A percentile compares a stretch with the other conserved stretches of the same genome.
Conservation (phyloP, 768 basidiomycete genomes). For the Cyclocybe cylindracea region DNA sequence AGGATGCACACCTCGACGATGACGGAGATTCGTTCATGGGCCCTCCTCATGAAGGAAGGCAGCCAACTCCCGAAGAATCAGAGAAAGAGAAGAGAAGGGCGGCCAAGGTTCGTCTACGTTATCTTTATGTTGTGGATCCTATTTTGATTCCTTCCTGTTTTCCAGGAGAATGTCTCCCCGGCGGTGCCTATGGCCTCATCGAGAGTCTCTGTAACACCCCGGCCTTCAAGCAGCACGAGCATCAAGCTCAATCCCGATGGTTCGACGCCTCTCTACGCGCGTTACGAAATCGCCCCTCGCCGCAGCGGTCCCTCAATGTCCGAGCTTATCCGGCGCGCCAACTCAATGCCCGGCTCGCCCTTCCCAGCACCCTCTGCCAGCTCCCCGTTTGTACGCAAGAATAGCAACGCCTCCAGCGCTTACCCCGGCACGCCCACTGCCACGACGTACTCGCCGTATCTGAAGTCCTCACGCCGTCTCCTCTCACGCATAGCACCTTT, state of each 20-base stretch:
- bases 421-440: slow-evolving; percentile 15
- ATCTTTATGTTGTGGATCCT: too few relatives aligned
- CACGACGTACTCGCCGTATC: slow-evolving; percentile 60
- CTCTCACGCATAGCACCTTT: slow-evolving; percentile 75
- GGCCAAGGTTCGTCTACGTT: too few relatives aligned
- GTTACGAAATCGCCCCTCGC: slow-evolving; percentile 50
- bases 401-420: slow-evolving; percentile 14
- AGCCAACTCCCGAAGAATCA: too few relatives aligned
- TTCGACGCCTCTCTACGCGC: slow-evolving; percentile 29
- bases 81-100: too few relatives aligned
- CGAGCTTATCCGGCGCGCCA: slow-evolving; percentile 74
- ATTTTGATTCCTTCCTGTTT: too few relatives aligned
- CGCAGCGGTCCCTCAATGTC: slow-evolving; percentile 64
- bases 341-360: slow-evolving; percentile 66
- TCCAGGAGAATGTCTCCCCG: too few relatives aligned
- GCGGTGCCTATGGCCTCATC: too few relatives aligned
- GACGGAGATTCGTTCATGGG: not conserved
- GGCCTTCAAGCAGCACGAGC: slow-evolving; percentile 5
- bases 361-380: slow-evolving; percentile 36
- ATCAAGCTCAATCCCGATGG: slow-evolving; percentile 13
- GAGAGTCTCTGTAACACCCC: slow-evolving; percentile 3
- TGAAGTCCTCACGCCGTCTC: slow-evolving; percentile 62
- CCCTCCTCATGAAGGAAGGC: too few relatives aligned
- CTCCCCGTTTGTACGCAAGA: slow-evolving; percentile 13
- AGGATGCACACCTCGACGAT: not conserved